Base-by-base conservation (phyloP, 2,329 filamentous ascomycete species). In the Apiospora rasikravindrae region DNA sequence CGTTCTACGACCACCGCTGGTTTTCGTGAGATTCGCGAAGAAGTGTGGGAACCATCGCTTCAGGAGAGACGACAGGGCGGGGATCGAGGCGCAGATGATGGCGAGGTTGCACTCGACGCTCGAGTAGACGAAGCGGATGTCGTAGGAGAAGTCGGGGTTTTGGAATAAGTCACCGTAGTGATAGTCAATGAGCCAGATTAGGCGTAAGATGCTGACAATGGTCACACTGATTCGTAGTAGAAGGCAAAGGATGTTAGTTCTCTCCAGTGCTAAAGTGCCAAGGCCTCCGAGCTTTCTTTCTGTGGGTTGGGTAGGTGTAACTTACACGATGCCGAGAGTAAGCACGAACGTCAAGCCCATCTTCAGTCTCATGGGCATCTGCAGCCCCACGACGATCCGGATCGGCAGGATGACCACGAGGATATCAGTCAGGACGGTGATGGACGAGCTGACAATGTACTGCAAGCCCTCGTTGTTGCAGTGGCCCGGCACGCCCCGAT, bases 51-150 rank as follows among this genome's bases (percentile, higher is more conserved):
- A 69, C 67, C 67, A 69, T 3, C 24, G 19, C 44, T n/a, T 49
- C 16, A 69, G 42, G 14, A 69, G 24, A 2, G 26, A 47, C 5
- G 67, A 69, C 4, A 84, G 76, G 0, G 81, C 79, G 26, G 83
- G 82, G 1, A 79, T 80, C 0, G 79, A 83, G 61, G 82, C 82
- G 22, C 82, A 78, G 66, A 83, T 76, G 70, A 84, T 82, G 53
- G 82, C 82, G 29, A 82, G 74, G 74, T 83, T 84, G 71, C 80
- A 79, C 74, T 84, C 82, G 71, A 81, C 77, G 42, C 77, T 75
- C 19, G 80, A 81, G 67, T 77, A 75, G 53, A 76, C 77, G 75
- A 79, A 81, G 64, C 78, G 78, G 67, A 81, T 73, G 69, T 73
- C 76, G 76, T 78, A 81, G 53, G 77, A 78, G 47, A 76, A 73